Evolutionary conservation across 179 eudicot genomes (phyloP).

Genomic region (Actinidia chinensis): DNA sequence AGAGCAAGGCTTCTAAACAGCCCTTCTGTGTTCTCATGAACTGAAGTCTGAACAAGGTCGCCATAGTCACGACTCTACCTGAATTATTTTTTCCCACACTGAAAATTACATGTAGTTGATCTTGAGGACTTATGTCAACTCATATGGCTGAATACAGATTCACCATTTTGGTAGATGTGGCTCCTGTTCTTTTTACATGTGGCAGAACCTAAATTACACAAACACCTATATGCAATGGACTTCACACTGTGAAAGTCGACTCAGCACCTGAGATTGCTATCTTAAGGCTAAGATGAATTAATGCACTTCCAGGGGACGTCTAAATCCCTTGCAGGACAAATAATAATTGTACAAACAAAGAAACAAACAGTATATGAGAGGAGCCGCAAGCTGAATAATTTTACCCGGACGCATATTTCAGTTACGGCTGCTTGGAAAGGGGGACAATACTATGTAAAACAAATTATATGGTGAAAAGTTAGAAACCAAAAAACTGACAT

Average conservation of each 20-base stretch:
- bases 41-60: not conserved
- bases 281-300: not conserved
- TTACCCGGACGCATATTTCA: too few species aligned
- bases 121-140: not conserved
- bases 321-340: not conserved
- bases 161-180: conserved; percentile 2
- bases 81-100: not conserved
- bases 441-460: not conserved
- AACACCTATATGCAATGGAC: not conserved
- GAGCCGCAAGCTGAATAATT: too few species aligned
- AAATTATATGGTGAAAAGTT: too few species aligned
- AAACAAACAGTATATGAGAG: too few species aligned
- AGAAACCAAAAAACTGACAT: not conserved
- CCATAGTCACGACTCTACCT: not conserved
- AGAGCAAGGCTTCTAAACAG: not conserved
- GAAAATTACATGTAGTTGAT: not conserved
- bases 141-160: not conserved
- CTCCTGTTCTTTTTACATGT: not conserved
- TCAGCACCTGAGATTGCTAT: not conserved
- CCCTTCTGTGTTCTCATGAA: too few species aligned
- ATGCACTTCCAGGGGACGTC: not conserved
- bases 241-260: not conserved
- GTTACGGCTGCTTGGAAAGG: not conserved
- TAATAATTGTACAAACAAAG: not conserved
- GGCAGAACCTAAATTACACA: not conserved